phyloP scores from a whole-genome alignment of 768 basidiomycete species.

The Leccinum longicurvipes region DNA sequence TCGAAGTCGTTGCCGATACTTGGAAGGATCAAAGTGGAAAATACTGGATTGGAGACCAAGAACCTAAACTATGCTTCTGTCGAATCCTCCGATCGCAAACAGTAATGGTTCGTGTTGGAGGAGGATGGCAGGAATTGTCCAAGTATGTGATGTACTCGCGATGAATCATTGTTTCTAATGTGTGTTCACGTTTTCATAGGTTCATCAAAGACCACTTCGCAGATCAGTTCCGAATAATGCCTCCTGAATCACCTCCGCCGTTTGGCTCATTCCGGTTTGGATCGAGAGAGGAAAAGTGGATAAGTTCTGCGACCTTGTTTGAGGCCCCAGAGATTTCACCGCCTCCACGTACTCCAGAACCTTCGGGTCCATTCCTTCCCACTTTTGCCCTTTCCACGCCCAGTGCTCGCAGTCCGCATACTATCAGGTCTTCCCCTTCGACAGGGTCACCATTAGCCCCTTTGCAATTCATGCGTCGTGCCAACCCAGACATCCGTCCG shows the following conservation, averaged over 20 bases:
- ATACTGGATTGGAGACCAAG: constrained; percentile 94
- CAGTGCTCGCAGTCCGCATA: constrained; percentile 42
- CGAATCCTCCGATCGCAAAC: constrained; percentile 87
- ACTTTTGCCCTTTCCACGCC: constrained; percentile 61
- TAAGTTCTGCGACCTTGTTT: constrained; percentile 70
- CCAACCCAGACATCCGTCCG: constrained; percentile 61
- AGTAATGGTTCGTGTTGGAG: constrained; percentile 95
- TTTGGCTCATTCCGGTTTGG: constrained; percentile 38
- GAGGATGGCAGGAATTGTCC: constrained; percentile 90
- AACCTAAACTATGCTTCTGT: constrained; percentile 88
- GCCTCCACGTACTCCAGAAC: constrained; percentile 67
- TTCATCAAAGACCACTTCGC: constrained; percentile 87
- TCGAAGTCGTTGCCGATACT: constrained; percentile 76
- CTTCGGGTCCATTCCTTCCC: constrained; percentile 51
- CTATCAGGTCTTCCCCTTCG: constrained; percentile 49
- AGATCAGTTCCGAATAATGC: constrained; percentile 71
- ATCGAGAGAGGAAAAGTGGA: constrained; percentile 73
- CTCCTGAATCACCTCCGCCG: constrained; percentile 56
- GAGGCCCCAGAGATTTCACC: constrained; percentile 49
- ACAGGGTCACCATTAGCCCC: constrained; percentile 75
- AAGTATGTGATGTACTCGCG: constrained; percentile 51
- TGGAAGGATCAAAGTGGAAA: constrained; percentile 95
- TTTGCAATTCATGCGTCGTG: constrained; percentile 82
- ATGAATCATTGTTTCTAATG: neutral
- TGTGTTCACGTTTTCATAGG: constrained; percentile 37